A percentile compares a stretch with the other conserved stretches of the same genome.
phyloP scores from a whole-genome alignment of 2,329 filamentous ascomycete genomes.

The Neonectria magnoliae region DNA sequence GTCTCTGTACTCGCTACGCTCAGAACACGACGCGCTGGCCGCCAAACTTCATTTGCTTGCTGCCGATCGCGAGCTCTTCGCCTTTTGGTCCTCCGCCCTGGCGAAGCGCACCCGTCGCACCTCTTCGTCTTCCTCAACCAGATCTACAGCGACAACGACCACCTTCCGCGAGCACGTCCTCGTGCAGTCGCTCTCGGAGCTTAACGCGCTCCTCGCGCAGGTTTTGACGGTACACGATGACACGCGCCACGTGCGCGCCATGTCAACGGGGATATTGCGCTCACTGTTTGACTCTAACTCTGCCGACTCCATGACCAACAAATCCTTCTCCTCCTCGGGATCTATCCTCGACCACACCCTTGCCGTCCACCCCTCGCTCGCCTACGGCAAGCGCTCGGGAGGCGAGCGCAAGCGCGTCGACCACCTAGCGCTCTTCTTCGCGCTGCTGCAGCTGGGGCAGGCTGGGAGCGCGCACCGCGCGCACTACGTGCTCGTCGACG shows the following conservation, averaged over 20 bases:
- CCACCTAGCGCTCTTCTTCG: conserved; percentile 37
- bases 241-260: conserved; percentile 19
- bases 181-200: conserved; percentile 27
- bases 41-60: conserved; percentile 4
- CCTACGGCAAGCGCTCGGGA: conserved; percentile 32
- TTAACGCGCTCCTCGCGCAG: conserved; percentile 29
- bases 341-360: conserved; percentile 26
- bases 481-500: conserved; percentile 34
- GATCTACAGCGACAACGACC: background rate
- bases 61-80: conserved; percentile 31
- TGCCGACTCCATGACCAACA: background rate
- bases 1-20: background rate
- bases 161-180: conserved; percentile 34
- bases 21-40: background rate
- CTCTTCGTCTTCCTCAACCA: conserved; percentile 24
- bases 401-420: conserved; percentile 37
- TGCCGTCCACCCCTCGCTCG: conserved; percentile 21
- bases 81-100: conserved; percentile 31
- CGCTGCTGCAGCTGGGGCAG: conserved; percentile 28
- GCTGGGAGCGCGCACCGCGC: conserved; percentile 32
- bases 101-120: conserved; percentile 22
- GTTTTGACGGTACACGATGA: conserved; percentile 27
- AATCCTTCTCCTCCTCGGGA: background rate
- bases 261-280: conserved; percentile 33
- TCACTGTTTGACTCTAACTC: conserved; percentile 29